These are phyloP conservation scores for Panicum hallii DNA, from an alignment of 202 grass and related monocot genomes.

Conservation along the genomic window DNA sequence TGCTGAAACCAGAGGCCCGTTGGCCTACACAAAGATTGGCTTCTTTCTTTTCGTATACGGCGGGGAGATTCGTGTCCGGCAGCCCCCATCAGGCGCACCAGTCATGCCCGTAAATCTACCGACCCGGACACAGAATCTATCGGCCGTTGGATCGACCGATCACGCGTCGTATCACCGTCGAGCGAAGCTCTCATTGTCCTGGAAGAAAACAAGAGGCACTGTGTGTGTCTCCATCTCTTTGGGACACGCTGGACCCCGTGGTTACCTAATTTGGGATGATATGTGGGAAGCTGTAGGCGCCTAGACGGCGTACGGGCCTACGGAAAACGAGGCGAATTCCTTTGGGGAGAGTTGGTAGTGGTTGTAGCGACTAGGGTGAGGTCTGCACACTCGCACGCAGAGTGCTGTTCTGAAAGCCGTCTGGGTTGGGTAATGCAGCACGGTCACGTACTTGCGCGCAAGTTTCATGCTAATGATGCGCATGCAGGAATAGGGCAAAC, in stretches of 20 bases:
- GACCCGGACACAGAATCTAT: slow-evolving; percentile 48
- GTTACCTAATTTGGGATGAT: slow-evolving; percentile 52
- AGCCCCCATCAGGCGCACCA: slow-evolving; percentile 44
- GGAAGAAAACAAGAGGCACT: slow-evolving; percentile 34
- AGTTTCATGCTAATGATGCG: slow-evolving; percentile 48
- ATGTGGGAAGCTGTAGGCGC: slow-evolving; percentile 26
- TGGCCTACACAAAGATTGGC: slow-evolving; percentile 48
- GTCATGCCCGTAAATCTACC: slow-evolving; percentile 56
- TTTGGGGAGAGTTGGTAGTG: slow-evolving; percentile 14
- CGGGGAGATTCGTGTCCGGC: slow-evolving; percentile 60
- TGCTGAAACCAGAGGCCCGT: slow-evolving; percentile 29
- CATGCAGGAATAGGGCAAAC: slow-evolving; percentile 35
- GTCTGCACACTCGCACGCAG: slow-evolving; percentile 27
- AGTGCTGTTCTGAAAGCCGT: slow-evolving; percentile 20
- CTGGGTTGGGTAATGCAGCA: slow-evolving; percentile 37
- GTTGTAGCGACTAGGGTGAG: slow-evolving; percentile 29
- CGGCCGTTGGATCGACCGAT: slow-evolving; percentile 52
- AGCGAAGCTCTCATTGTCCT: slow-evolving; percentile 37
- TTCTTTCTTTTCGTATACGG: slow-evolving; percentile 41
- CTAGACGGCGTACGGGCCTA: slow-evolving; percentile 39
- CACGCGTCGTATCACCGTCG: slow-evolving; percentile 46
- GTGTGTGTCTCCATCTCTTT: slow-evolving; percentile 31
- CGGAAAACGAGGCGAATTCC: slow-evolving; percentile 21
- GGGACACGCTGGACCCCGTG: slow-evolving; percentile 41
- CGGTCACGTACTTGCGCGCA: slow-evolving; percentile 52